Conservation (phyloP, 345 rosid genomes). For the Populus euphratica region DNA sequence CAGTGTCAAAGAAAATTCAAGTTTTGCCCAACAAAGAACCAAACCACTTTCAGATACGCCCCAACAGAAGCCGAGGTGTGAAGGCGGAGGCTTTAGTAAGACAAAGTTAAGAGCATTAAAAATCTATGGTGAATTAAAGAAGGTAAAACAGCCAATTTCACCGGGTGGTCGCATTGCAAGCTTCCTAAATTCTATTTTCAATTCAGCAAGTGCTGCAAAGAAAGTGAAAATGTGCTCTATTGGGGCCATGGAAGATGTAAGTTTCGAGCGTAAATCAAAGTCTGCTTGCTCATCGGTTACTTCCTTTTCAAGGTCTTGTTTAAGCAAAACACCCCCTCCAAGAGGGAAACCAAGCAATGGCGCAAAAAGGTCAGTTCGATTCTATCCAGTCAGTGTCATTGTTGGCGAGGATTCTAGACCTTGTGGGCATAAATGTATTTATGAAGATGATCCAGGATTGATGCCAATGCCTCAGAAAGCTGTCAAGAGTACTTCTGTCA, state of each 20-base stretch:
- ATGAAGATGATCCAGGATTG: slow-evolving; percentile 39
- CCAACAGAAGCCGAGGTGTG: slow-evolving; percentile 21
- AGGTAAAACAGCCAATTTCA: slow-evolving; percentile 72
- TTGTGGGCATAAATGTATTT: slow-evolving; percentile 49
- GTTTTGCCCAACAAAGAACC: slow-evolving; percentile 6
- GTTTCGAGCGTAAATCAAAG: slow-evolving; percentile 48
- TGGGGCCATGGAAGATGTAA: slow-evolving; percentile 57
- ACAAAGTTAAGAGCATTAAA: slow-evolving; percentile 53
- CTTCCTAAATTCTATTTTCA: slow-evolving; percentile 74
- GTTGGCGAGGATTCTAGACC: slow-evolving; percentile 64
- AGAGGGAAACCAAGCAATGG: slow-evolving; percentile 21
- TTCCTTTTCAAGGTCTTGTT: slow-evolving; percentile 62
- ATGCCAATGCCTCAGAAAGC: slow-evolving; percentile 20
- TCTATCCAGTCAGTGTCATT: slow-evolving; percentile 61
- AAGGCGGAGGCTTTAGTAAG: slow-evolving; percentile 44
- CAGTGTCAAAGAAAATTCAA: slow-evolving; percentile 28
- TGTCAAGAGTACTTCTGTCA: slow-evolving; percentile 12
- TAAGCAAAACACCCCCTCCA: slow-evolving; percentile 46
- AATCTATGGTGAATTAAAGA: slow-evolving; percentile 57
- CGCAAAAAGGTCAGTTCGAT: slow-evolving; percentile 53
- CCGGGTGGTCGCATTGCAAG: slow-evolving; percentile 67
- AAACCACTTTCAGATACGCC: slow-evolving; percentile 1
- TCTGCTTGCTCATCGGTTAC: slow-evolving; percentile 44
- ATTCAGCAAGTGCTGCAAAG: slow-evolving; percentile 55
- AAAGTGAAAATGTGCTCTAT: slow-evolving; percentile 70